Percentiles rank a stretch among this genome's conserved stretches.
Evolutionary conservation across 2,329 filamentous ascomycete species (phyloP).

Genomic region (Blastomyces parvus): DNA sequence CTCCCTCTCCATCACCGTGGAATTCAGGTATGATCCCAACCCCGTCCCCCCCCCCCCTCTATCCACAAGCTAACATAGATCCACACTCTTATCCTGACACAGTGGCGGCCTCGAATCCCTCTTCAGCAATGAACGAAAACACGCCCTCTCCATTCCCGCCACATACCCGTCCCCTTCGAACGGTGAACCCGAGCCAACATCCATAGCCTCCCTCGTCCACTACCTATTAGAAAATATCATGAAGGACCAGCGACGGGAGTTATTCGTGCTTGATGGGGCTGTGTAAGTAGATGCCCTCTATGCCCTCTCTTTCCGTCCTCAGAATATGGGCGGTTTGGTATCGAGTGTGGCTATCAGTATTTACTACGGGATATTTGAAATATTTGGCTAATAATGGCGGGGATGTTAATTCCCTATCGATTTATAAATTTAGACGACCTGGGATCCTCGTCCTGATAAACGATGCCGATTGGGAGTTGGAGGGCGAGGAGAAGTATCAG

Average conservation of each 20-base stretch:
- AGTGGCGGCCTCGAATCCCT: constrained; percentile 92
- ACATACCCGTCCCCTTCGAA: constrained; percentile 42
- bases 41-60: background rate
- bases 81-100: constrained; percentile 6
- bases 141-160: constrained; percentile 59
- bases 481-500: constrained; percentile 86
- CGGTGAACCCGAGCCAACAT: constrained; percentile 52
- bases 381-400: background rate
- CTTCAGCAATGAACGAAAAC: constrained; percentile 71
- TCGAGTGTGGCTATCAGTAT: background rate
- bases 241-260: constrained; percentile 73
- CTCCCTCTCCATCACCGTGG: constrained; percentile 54
- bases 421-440: constrained; percentile 57
- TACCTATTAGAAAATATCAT: constrained; percentile 74
- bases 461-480: constrained; percentile 95
- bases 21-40: constrained; percentile 54
- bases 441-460: constrained; percentile 96
- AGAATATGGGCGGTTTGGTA: background rate
- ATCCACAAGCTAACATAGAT: constrained; percentile 14
- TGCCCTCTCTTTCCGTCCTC: background rate
- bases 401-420: constrained; percentile 13
- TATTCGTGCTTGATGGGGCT: constrained; percentile 79
- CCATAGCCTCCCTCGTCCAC: constrained; percentile 64
- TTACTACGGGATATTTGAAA: background rate
- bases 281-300: constrained; percentile 56